phyloP scores from a whole-genome alignment of 345 rosid species.

The Brassica rapa region DNA sequence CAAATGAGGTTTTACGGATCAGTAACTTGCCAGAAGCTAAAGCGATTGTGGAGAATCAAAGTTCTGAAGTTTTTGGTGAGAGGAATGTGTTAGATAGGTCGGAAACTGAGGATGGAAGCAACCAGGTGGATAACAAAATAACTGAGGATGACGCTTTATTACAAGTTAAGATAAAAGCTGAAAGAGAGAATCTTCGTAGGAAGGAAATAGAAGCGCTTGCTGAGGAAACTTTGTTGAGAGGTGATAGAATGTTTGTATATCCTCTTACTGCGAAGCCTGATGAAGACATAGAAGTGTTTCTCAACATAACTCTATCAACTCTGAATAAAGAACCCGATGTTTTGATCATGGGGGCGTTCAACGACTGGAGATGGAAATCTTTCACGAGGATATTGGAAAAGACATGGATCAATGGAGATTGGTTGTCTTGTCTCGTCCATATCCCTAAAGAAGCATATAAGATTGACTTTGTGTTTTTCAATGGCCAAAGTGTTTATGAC shows the following conservation, averaged over 20 bases:
- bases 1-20: slow-evolving; percentile 17
- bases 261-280: slow-evolving; percentile 60
- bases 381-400: slow-evolving; percentile 69
- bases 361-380: slow-evolving; percentile 90
- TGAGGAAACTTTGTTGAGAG: slow-evolving; percentile 49
- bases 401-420: slow-evolving; percentile 65
- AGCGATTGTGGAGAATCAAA: slow-evolving; percentile 41
- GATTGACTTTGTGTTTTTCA: slow-evolving; percentile 87
- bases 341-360: slow-evolving; percentile 87
- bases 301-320: slow-evolving; percentile 61
- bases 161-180: slow-evolving; percentile 45
- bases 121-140: no score
- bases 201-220: slow-evolving; percentile 66
- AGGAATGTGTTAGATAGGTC: slow-evolving; percentile 32
- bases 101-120: slow-evolving; percentile 1
- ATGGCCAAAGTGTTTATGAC: slow-evolving; percentile 71
- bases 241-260: slow-evolving; percentile 64
- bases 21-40: slow-evolving; percentile 33
- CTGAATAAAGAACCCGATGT: slow-evolving; percentile 61
- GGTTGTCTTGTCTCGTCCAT: slow-evolving; percentile 87
- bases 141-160: slow-evolving; percentile 22
- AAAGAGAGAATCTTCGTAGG: slow-evolving; percentile 49
- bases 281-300: slow-evolving; percentile 73
- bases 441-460: slow-evolving; percentile 87
- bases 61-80: slow-evolving; percentile 41